phyloP scores from a whole-genome alignment of 805 yeast species.

The Yarrowia porcina region DNA sequence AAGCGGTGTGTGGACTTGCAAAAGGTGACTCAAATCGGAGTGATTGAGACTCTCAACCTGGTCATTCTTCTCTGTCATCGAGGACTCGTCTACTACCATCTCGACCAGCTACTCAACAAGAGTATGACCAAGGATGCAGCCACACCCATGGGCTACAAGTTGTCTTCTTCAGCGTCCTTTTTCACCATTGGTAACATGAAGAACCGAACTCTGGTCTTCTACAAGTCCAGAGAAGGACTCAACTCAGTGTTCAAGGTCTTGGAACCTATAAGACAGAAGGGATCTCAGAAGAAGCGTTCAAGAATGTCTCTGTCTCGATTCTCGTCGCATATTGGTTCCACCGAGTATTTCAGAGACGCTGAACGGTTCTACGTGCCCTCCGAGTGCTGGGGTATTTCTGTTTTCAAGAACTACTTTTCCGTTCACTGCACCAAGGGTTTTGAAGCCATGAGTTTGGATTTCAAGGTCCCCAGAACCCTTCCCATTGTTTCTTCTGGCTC shows the following conservation, averaged over 20 bases:
- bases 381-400: conserved; percentile 58
- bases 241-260: conserved; percentile 56
- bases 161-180: conserved; percentile 38
- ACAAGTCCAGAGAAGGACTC: conserved; percentile 52
- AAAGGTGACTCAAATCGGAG: conserved; percentile 58
- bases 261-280: conserved; percentile 49
- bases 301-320: conserved; percentile 31
- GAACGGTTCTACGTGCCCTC: conserved; percentile 51
- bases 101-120: conserved; percentile 53
- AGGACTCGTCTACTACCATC: conserved; percentile 56
- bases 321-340: conserved; percentile 31
- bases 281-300: conserved; percentile 33
- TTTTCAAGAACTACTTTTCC: conserved; percentile 64
- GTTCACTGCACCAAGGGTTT: conserved; percentile 66
- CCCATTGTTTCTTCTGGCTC: conserved; percentile 44
- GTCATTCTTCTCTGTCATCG: conserved; percentile 58
- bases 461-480: conserved; percentile 52
- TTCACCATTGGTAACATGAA: conserved; percentile 70
- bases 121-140: conserved; percentile 2
- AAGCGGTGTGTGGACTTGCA: conserved; percentile 49
- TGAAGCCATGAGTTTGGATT: conserved; percentile 59
- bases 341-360: conserved; percentile 45
- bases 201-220: conserved; percentile 55
- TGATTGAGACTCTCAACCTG: conserved; percentile 53
- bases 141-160: conserved; percentile 46